phyloP scores from a whole-genome alignment of 805 yeast genomes.

The Yarrowia sp. region DNA sequence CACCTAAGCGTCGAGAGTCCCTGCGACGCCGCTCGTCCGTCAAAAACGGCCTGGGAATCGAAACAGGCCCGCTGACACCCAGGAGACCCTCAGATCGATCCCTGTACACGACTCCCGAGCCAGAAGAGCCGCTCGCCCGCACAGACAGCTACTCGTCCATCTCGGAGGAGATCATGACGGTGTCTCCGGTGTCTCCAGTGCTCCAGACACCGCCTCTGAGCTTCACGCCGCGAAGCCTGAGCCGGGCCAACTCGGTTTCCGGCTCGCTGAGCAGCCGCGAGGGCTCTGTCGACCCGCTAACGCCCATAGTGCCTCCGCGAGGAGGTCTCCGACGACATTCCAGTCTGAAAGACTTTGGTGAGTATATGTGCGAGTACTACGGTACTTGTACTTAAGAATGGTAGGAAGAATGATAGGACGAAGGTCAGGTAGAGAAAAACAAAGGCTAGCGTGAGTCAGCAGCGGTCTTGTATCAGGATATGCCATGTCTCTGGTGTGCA shows the following conservation, averaged over 20 bases:
- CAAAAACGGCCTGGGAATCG: slow-evolving; percentile 2
- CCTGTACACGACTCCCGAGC: background rate
- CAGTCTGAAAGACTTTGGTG: slow-evolving; percentile 16
- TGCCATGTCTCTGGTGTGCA: background rate
- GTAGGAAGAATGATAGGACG: too few relatives aligned
- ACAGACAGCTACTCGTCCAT: slow-evolving; percentile 17
- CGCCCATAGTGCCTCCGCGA: slow-evolving; percentile 1
- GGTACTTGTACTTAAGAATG: too few relatives aligned
- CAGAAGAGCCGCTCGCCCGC: background rate
- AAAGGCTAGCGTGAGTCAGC: too few relatives aligned
- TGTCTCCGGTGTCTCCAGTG: background rate
- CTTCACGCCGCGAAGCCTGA: background rate
- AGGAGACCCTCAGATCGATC: background rate
- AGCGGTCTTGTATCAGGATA: background rate
- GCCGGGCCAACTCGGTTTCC: too few relatives aligned
- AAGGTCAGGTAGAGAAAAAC: too few relatives aligned
- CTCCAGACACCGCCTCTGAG: slow-evolving; percentile 18
- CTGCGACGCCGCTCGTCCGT: slow-evolving; percentile 2
- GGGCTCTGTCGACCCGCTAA: background rate
- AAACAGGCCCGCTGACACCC: background rate
- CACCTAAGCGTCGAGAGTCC: slow-evolving; percentile 14
- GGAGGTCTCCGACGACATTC: slow-evolving; percentile 10
- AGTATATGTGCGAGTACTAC: slow-evolving; percentile 14
- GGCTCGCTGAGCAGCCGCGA: background rate
- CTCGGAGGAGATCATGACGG: slow-evolving; percentile 9